These are phyloP conservation scores for Paramecium tetraurelia DNA, from an alignment of 73 alveolate genomes.

Conservation along the genomic window DNA sequence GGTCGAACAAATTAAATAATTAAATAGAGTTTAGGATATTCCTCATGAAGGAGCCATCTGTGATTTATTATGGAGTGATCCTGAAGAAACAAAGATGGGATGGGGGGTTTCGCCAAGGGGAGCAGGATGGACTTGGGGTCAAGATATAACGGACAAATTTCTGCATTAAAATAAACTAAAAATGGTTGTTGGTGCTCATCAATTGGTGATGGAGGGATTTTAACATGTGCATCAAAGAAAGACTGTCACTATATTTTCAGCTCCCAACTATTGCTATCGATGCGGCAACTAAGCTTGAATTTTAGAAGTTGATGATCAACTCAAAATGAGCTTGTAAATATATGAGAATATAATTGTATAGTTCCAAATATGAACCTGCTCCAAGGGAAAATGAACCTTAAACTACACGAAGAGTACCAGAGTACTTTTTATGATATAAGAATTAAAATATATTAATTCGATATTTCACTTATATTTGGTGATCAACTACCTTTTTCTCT, in stretches of 20 bases:
- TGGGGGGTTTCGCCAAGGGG: slow-evolving; percentile 74
- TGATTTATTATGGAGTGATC: slow-evolving; percentile 81
- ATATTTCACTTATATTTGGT: not conserved
- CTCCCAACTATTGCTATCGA: slow-evolving; percentile 94
- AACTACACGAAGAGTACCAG: slow-evolving; percentile 61
- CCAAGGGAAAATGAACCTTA: slow-evolving; percentile 61
- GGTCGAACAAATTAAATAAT: slow-evolving; percentile 70
- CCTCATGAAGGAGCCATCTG: slow-evolving; percentile 93
- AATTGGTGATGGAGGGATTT: slow-evolving; percentile 76
- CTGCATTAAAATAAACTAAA: slow-evolving; percentile 53
- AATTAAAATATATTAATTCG: not conserved
- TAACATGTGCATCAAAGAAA: slow-evolving; percentile 70
- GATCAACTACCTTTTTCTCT: not conserved
- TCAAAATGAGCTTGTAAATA: slow-evolving; percentile 51
- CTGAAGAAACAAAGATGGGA: slow-evolving; percentile 67
- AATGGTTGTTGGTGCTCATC: slow-evolving; percentile 67
- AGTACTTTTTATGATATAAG: slow-evolving; percentile 58
- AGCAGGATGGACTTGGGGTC: slow-evolving; percentile 78
- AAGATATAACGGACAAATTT: slow-evolving; percentile 69
- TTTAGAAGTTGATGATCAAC: slow-evolving; percentile 62
- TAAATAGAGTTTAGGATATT: slow-evolving; percentile 80
- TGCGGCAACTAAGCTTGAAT: slow-evolving; percentile 90
- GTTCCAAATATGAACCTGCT: slow-evolving; percentile 59
- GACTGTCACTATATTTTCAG: slow-evolving; percentile 89
- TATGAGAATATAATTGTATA: not conserved